A percentile compares a stretch with the other conserved stretches of the same genome.
phyloP scores from a whole-genome alignment of 768 basidiomycete species.

The Inosperma sp. region DNA sequence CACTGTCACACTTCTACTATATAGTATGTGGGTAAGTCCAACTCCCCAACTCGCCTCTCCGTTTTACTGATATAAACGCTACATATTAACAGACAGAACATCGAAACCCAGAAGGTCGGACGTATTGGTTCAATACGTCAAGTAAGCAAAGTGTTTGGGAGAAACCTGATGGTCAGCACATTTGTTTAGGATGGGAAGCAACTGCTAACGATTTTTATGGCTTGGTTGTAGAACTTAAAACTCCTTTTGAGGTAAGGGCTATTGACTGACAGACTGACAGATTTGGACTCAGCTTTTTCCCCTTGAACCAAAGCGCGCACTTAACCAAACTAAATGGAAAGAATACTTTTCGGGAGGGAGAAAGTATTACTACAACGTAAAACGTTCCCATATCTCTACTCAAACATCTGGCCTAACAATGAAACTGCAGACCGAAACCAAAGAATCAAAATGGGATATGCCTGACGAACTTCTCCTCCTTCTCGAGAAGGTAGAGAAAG shows the following conservation, averaged over 20 bases:
- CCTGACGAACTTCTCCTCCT: constrained; percentile 87
- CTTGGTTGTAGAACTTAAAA: constrained; percentile 64
- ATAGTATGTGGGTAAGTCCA: constrained; percentile 8
- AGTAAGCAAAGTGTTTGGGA: constrained; percentile 96
- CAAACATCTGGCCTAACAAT: background rate
- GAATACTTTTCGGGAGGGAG: constrained; percentile 91
- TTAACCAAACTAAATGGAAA: constrained; percentile 90
- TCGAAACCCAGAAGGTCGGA: constrained; percentile 93
- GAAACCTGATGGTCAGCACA: constrained; percentile 80
- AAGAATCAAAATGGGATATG: constrained; percentile 98
- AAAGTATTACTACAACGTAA: constrained; percentile 87
- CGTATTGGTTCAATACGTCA: constrained; percentile 92
- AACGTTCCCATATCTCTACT: constrained; percentile 17
- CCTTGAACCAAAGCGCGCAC: constrained; percentile 56
- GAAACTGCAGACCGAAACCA: constrained; percentile 62
- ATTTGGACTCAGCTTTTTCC: constrained; percentile 11
- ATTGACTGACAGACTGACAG: constrained; percentile 16
- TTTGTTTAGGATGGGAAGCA: background rate
- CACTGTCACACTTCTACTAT: no score
- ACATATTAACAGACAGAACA: constrained; percentile 71
- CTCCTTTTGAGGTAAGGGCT: constrained; percentile 91
- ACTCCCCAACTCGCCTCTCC: background rate
- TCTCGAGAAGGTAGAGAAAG: constrained; percentile 81
- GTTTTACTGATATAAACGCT: no score
- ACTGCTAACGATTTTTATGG: constrained; percentile 14